Evolutionary conservation across 495 filamentous ascomycete genomes (phyloP), one percentile per base, ranked within the genome.

Genomic region (Parathielavia appendiculata): DNA sequence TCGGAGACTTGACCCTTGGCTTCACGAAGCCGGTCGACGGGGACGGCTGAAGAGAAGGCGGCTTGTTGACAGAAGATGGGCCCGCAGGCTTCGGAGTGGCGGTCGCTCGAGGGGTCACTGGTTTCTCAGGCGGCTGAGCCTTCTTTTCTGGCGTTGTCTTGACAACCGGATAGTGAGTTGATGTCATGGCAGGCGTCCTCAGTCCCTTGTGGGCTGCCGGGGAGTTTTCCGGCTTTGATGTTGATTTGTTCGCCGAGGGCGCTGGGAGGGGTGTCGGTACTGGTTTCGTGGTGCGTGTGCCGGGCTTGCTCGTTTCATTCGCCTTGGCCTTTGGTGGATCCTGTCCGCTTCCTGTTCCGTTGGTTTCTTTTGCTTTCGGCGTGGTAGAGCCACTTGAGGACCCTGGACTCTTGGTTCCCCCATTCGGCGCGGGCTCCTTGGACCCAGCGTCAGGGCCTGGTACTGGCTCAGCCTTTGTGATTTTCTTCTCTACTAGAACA

Each of bases 1-100:
- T 86, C 1, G 86, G 85, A 17, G 87, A 89, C 60, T 80, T 86
- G 16, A 81, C 69, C 63, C 78, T 80, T 20, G 84, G 77, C 64
- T 87, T 89, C 35, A 71, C 69, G 62, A 78, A 76, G n/a, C 72
- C 74, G 54, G 68, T 71, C 1, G 72, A 62, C 13, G 74, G 64
- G 5, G 70, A 69, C 10, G 67, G 61, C 19, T 73, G 62, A 23
- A 74, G 59, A 10, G 71, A 57, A 2, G 67, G 60, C 40, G 75
- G 69, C 43, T 68, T 76, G 63, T 73, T 75, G 35, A 50, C 35
- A 5, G 64, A 60, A 16, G 71, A 63, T 0, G 69, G 40, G 5
- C 60, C 46, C 1, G 60, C 65, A 13, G 70, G 53, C 41, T 71
- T 73, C 16, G 71, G 49, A 6, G 66, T 57, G 35, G 68, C 54